phyloP scores from a whole-genome alignment of 2,329 filamentous ascomycete genomes.

The Zymoseptoria ardabiliae region DNA sequence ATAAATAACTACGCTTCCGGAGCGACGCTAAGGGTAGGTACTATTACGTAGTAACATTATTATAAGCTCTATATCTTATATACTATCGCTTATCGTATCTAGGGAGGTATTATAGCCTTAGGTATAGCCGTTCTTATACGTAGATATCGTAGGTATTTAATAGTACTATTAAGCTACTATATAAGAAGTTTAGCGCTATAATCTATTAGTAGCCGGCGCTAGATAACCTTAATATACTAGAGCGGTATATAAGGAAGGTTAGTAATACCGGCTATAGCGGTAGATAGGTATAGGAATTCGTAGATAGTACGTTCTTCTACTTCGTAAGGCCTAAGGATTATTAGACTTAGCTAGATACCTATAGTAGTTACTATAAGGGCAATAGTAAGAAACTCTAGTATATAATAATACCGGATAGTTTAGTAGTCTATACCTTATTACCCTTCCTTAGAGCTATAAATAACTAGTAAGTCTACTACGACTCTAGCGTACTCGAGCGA shows the following conservation, averaged over 20 bases:
- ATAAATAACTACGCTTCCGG: background rate
- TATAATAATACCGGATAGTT: background rate
- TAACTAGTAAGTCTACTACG: background rate
- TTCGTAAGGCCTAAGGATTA: background rate
- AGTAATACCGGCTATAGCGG: background rate
- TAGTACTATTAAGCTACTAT: background rate
- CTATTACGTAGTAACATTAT: background rate
- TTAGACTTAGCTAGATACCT: background rate
- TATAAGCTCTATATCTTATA: background rate
- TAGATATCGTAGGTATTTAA: background rate
- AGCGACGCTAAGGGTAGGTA: background rate
- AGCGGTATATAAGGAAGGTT: background rate
- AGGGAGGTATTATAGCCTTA: background rate
- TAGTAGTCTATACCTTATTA: background rate
- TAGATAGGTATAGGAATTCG: background rate
- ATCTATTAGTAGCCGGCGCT: background rate
- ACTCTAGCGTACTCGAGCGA: background rate
- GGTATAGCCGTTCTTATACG: background rate
- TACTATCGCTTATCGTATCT: background rate
- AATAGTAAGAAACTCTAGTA: background rate
- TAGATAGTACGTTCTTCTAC: background rate
- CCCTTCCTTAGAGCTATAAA: background rate
- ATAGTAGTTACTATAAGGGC: background rate
- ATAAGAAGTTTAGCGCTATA: background rate
- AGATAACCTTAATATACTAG: background rate